phyloP scores from a whole-genome alignment of 2,329 filamentous ascomycete species.

The Talaromyces sp. region DNA sequence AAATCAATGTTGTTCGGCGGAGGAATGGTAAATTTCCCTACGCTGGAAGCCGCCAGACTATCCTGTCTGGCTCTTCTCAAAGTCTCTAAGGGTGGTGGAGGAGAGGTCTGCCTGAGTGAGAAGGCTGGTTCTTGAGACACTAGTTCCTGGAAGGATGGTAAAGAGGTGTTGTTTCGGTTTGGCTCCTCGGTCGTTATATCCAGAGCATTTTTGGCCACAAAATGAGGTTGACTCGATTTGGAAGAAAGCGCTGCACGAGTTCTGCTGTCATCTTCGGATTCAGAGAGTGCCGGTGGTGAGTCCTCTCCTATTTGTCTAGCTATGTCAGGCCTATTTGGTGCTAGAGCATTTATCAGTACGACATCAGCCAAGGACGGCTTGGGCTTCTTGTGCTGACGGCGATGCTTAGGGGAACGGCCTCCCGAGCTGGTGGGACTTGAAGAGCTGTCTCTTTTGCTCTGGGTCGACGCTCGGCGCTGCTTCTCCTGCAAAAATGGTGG shows the following conservation, averaged over 20 bases:
- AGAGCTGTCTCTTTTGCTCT: constrained; percentile 21
- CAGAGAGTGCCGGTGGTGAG: constrained; percentile 38
- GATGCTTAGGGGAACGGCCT: constrained; percentile 33
- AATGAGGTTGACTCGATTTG: not conserved
- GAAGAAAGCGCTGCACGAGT: not conserved
- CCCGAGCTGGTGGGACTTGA: constrained; percentile 27
- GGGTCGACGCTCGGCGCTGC: constrained; percentile 20
- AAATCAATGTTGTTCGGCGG: constrained; percentile 31
- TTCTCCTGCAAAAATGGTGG: constrained; percentile 31
- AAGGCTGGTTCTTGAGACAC: constrained; percentile 1
- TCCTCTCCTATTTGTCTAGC: constrained; percentile 52
- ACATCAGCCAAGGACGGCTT: constrained; percentile 53
- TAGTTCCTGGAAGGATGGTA: constrained; percentile 8
- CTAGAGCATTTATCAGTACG: constrained; percentile 62
- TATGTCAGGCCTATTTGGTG: constrained; percentile 61
- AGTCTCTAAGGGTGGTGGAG: not conserved
- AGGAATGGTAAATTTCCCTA: constrained; percentile 31
- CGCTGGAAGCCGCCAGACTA: constrained; percentile 25
- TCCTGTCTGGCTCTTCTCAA: constrained; percentile 15
- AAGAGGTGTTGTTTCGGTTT: not conserved
- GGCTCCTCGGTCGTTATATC: not conserved
- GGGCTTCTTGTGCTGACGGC: constrained; percentile 22
- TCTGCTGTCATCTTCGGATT: constrained; percentile 24
- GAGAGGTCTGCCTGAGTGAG: not conserved
- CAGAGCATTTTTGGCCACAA: constrained; percentile 4